Conservation (phyloP, 495 filamentous ascomycete genomes). For the Xylaria sp. region DNA sequence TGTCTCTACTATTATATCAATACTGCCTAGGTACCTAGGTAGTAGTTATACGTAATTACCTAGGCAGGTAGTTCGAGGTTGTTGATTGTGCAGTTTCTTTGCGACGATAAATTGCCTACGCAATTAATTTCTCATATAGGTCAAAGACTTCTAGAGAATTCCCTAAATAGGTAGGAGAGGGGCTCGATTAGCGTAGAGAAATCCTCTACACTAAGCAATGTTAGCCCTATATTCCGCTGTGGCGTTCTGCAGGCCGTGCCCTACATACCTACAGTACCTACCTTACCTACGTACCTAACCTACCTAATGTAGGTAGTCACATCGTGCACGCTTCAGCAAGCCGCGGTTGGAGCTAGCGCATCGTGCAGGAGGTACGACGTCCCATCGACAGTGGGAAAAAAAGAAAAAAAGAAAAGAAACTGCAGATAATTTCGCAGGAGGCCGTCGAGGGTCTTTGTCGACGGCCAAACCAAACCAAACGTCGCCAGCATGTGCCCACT, state of each 20-base stretch:
- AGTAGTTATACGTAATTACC: neutral
- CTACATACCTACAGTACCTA: too few relatives aligned
- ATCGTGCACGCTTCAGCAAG: slow-evolving; percentile 2
- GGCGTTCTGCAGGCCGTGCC: slow-evolving; percentile 8
- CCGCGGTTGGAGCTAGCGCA: slow-evolving; percentile 2
- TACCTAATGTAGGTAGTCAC: neutral
- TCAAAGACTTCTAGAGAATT: neutral
- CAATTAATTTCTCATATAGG: neutral
- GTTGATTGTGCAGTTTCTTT: neutral
- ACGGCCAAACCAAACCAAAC: neutral
- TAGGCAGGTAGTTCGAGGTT: neutral
- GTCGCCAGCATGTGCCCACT: neutral
- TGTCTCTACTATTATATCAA: too few relatives aligned
- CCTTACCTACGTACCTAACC: too few relatives aligned
- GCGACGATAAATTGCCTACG: too few relatives aligned
- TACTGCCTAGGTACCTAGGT: too few relatives aligned
- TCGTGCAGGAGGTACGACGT: slow-evolving; percentile 1
- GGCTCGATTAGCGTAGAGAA: neutral
- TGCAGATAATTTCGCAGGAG: neutral
- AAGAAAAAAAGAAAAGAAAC: neutral
- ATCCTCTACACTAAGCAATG: neutral
- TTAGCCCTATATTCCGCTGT: slow-evolving; percentile 6
- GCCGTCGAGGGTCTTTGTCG: neutral
- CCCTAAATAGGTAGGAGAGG: neutral
- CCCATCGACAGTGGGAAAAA: neutral